Evolutionary conservation across 441 rosid genomes (phyloP).

Genomic region (Kokia cookei): DNA sequence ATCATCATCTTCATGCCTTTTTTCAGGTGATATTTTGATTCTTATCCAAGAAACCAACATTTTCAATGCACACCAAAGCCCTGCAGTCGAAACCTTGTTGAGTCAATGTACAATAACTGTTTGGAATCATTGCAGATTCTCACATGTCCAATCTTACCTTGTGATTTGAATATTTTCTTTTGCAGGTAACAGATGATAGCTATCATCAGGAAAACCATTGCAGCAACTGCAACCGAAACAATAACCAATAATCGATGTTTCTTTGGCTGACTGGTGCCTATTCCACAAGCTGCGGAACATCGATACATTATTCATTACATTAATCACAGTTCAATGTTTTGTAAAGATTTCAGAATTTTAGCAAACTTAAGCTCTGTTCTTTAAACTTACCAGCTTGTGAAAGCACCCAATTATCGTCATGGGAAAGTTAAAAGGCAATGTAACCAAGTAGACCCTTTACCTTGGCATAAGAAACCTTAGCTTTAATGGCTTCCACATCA

Average conservation of each 20-base stretch:
- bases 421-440: conserved; percentile 16
- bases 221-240: neutral
- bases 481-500: conserved; percentile 21
- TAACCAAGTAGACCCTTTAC: conserved; percentile 32
- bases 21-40: neutral
- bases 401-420: conserved; percentile 31
- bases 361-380: neutral
- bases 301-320: neutral
- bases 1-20: neutral
- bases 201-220: neutral
- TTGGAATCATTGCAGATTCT: neutral
- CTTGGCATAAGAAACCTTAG: conserved; percentile 31
- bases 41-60: neutral
- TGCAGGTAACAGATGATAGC: neutral
- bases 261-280: neutral
- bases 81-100: neutral
- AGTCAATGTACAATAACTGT: neutral
- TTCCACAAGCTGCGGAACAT: conserved; percentile 13
- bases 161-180: neutral
- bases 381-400: conserved; percentile 26
- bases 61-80: neutral
- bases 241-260: neutral
- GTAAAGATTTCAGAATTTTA: neutral
- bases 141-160: conserved; percentile 2
- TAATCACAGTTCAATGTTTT: neutral